Percentiles rank a stretch among this genome's conserved stretches.
Evolutionary conservation across 192 early-diverging fungal genomes (phyloP).

Genomic region (Cetraspora pellucida): DNA sequence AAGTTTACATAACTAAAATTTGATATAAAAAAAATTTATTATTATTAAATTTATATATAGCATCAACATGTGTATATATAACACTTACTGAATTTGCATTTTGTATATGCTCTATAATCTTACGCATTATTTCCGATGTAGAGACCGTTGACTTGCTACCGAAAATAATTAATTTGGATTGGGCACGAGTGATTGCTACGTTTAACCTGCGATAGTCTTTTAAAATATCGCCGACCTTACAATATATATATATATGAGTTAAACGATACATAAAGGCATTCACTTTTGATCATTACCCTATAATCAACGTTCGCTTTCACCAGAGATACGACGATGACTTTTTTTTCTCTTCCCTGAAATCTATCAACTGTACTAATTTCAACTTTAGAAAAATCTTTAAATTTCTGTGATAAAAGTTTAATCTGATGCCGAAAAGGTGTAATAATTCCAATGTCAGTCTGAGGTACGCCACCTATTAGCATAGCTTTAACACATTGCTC

Average conservation of each 20-base stretch:
- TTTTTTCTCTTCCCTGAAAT: constrained; percentile 94
- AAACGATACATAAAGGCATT: not conserved
- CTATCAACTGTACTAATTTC: constrained; percentile 90
- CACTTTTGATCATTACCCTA: constrained; percentile 43
- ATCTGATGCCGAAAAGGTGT: constrained; percentile 83
- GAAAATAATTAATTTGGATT: constrained; percentile 84
- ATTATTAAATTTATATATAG: not conserved
- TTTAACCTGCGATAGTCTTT: constrained; percentile 92
- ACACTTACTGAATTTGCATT: not conserved
- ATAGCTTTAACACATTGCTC: constrained; percentile 56
- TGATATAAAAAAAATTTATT: not conserved
- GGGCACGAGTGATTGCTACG: constrained; percentile 91
- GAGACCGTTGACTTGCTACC: constrained; percentile 77
- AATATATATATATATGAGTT: not conserved
- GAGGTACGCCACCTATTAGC: constrained; percentile 64
- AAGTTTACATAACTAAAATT: constrained; percentile 1
- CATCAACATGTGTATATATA: not conserved
- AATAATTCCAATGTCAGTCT: constrained; percentile 76
- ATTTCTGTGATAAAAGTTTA: constrained; percentile 49
- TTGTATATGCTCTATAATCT: constrained; percentile 54
- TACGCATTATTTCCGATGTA: constrained; percentile 56
- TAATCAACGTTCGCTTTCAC: constrained; percentile 77
- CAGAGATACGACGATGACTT: constrained; percentile 86
- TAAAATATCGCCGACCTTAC: constrained; percentile 79
- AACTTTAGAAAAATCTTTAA: constrained; percentile 46